Conservation (phyloP, 192 early-diverging fungal species). For the Mortierella alpina region DNA sequence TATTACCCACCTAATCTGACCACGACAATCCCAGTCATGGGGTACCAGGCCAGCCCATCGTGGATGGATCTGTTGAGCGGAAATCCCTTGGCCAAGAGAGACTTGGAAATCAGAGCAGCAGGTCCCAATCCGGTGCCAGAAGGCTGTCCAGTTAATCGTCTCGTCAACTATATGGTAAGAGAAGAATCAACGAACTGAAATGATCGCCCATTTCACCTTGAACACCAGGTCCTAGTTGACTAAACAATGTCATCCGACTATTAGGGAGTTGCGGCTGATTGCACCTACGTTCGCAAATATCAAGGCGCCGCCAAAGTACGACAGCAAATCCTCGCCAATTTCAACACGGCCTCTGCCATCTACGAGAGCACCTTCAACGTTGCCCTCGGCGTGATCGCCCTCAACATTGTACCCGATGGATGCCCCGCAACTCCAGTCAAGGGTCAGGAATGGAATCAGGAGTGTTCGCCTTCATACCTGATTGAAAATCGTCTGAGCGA, state of each 20-base stretch:
- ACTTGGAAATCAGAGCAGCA: slow-evolving; percentile 23
- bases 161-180: slow-evolving; percentile 39
- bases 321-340: slow-evolving; percentile 82
- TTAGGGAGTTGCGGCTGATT: slow-evolving; percentile 82
- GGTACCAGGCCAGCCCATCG: slow-evolving; percentile 11
- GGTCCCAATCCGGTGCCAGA: slow-evolving; percentile 40
- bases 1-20: slow-evolving; percentile 50
- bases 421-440: slow-evolving; percentile 62
- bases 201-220: not conserved
- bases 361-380: slow-evolving; percentile 91
- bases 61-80: slow-evolving; percentile 20
- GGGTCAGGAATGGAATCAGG: slow-evolving; percentile 77
- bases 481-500: slow-evolving; percentile 84
- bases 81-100: slow-evolving; percentile 12
- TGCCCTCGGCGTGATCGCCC: slow-evolving; percentile 81
- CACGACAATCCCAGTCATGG: slow-evolving; percentile 17
- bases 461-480: slow-evolving; percentile 73
- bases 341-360: slow-evolving; percentile 82
- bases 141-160: slow-evolving; percentile 46
- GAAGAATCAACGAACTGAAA: slow-evolving; percentile 9
- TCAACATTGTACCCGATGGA: slow-evolving; percentile 72
- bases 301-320: slow-evolving; percentile 65
- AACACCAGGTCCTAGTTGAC: not conserved
- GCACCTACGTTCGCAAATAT: slow-evolving; percentile 72
- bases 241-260: not conserved